A percentile compares a stretch with the other conserved stretches of the same genome.
Conservation (phyloP, 2,329 filamentous ascomycete species). For the Leptographium lundbergii region DNA sequence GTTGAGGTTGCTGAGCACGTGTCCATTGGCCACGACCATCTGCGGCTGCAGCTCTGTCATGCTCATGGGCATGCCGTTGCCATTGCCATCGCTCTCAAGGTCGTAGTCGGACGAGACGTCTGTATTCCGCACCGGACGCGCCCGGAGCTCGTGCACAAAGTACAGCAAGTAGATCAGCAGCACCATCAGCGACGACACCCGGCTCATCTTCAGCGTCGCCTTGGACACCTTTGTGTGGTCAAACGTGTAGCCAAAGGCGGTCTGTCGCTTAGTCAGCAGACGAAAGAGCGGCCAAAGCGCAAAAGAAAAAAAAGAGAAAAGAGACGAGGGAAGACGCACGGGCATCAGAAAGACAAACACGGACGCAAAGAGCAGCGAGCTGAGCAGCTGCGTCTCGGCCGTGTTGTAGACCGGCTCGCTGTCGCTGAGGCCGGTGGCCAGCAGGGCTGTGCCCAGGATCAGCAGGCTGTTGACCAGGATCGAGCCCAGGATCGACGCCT, state of each 20-base stretch:
- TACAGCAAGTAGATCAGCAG: slow-evolving; percentile 74
- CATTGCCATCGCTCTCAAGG: background rate
- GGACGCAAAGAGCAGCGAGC: slow-evolving; percentile 39
- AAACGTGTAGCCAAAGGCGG: slow-evolving; percentile 6
- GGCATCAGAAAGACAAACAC: slow-evolving; percentile 34
- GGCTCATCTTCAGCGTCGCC: slow-evolving; percentile 9
- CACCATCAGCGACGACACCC: slow-evolving; percentile 39
- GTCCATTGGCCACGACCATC: background rate
- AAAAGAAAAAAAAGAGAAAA: background rate
- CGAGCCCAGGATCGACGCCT: slow-evolving; percentile 92
- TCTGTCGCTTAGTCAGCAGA: background rate
- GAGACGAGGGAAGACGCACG: background rate
- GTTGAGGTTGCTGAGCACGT: background rate
- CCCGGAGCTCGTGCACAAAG: slow-evolving; percentile 79
- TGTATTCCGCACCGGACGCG: slow-evolving; percentile 61
- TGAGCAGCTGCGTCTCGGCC: slow-evolving; percentile 32
- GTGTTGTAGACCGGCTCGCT: slow-evolving; percentile 67
- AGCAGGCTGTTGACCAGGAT: slow-evolving; percentile 91
- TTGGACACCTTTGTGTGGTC: slow-evolving; percentile 11
- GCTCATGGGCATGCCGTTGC: background rate
- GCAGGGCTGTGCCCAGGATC: slow-evolving; percentile 70
- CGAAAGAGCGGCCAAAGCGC: background rate
- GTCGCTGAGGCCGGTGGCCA: slow-evolving; percentile 58
- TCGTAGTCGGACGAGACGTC: slow-evolving; percentile 17
- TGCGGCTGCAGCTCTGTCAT: background rate